Evolutionary conservation across 768 basidiomycete species (phyloP).

Genomic region (Mycena crocata): DNA sequence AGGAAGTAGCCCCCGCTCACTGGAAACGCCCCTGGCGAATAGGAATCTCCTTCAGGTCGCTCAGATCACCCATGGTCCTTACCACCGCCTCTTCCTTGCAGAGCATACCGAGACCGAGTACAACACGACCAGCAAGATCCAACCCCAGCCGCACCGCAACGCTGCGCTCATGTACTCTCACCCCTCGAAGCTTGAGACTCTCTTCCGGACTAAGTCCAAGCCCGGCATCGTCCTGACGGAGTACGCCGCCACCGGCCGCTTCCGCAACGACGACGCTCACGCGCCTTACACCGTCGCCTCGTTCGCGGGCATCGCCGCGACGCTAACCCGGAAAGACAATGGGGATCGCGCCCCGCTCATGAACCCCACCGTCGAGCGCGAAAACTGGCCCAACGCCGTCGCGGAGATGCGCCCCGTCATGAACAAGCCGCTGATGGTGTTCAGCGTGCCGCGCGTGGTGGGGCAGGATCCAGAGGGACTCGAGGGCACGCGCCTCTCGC

Average conservation of each 20-base stretch:
- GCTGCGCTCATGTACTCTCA: constrained; percentile 73
- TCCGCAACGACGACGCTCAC: not conserved
- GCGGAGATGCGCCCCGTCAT: constrained; percentile 20
- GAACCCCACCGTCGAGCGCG: constrained; percentile 7
- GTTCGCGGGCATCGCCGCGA: constrained; percentile 27
- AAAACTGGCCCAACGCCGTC: constrained; percentile 22
- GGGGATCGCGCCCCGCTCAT: constrained; percentile 13
- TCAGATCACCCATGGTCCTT: constrained; percentile 30
- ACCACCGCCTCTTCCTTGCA: constrained; percentile 55
- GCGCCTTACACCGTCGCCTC: not conserved
- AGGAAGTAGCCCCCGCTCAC: not conserved
- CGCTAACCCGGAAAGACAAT: not conserved
- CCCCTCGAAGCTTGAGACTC: constrained; percentile 64
- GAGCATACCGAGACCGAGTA: constrained; percentile 33
- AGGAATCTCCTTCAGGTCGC: constrained; percentile 42
- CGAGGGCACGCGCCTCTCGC: constrained; percentile 7
- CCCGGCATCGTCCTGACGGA: constrained; percentile 69
- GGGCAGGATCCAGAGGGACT: constrained; percentile 21
- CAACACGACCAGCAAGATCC: constrained; percentile 53
- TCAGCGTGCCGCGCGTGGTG: constrained; percentile 25
- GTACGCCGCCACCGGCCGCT: not conserved
- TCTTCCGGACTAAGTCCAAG: constrained; percentile 61
- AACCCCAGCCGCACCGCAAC: constrained; percentile 71
- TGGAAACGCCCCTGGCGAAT: not conserved
- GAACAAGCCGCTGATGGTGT: not conserved